These are phyloP conservation scores for Alternaria atra DNA, from an alignment of 2,329 filamentous ascomycete genomes.

Conservation along the genomic window DNA sequence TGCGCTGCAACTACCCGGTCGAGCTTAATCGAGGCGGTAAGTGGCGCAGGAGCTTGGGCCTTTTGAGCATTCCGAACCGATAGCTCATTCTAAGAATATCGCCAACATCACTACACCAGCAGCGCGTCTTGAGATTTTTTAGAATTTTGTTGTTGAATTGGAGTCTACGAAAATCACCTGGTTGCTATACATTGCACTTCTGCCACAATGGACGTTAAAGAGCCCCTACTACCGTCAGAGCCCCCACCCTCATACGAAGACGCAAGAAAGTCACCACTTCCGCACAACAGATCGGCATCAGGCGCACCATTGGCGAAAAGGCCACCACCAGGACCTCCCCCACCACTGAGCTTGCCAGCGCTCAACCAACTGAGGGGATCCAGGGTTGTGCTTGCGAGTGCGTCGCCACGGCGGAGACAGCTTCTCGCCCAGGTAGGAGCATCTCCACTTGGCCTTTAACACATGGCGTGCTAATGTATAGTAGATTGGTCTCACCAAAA, in stretches of 20 bases:
- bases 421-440: slow-evolving; percentile 74
- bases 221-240: slow-evolving; percentile 44
- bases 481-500: slow-evolving; percentile 78
- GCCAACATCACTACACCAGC: not conserved
- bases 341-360: slow-evolving; percentile 81
- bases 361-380: slow-evolving; percentile 78
- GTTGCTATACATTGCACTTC: not conserved
- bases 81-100: not conserved
- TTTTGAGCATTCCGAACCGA: not conserved
- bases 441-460: not conserved
- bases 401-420: slow-evolving; percentile 83
- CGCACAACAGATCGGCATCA: slow-evolving; percentile 28
- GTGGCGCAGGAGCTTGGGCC: slow-evolving; percentile 8
- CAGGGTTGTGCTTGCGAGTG: slow-evolving; percentile 87
- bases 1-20: not conserved
- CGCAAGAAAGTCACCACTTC: slow-evolving; percentile 35
- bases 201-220: slow-evolving; percentile 19
- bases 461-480: not conserved
- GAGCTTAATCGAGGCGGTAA: not conserved
- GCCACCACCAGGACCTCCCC: slow-evolving; percentile 55
- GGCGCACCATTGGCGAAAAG: slow-evolving; percentile 25
- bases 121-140: not conserved
- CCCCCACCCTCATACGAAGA: slow-evolving; percentile 57
- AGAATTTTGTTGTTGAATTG: not conserved
- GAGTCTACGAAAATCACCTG: not conserved